Evolutionary conservation across 345 rosid genomes (phyloP).

Genomic region (Crucihimalaya himalaica): DNA sequence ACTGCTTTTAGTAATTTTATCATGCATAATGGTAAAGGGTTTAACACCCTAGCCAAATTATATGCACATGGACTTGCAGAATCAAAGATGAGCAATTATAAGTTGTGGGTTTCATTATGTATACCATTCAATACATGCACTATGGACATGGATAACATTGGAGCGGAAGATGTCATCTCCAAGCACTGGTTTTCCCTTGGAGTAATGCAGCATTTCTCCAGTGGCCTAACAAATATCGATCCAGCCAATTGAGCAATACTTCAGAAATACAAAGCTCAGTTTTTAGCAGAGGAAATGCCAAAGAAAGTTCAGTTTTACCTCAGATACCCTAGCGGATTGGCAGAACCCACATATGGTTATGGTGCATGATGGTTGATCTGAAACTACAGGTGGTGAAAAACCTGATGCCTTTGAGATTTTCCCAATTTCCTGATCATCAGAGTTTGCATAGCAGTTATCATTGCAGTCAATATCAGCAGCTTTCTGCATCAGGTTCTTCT

Average conservation of each 20-base stretch:
- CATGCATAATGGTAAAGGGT: background rate
- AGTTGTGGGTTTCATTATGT: background rate
- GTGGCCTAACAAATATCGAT: slow-evolving; percentile 47
- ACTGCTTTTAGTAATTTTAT: background rate
- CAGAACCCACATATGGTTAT: slow-evolving; percentile 69
- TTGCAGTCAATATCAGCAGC: slow-evolving; percentile 16
- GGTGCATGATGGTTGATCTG: slow-evolving; percentile 22
- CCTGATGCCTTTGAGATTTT: slow-evolving; percentile 23
- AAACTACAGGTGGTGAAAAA: slow-evolving; percentile 24
- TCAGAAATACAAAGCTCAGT: background rate
- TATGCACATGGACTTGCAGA: background rate
- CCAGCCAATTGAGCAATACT: background rate
- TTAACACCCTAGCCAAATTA: background rate
- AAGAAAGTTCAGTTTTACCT: slow-evolving; percentile 44
- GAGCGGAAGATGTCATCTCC: slow-evolving; percentile 50
- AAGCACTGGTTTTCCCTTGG: slow-evolving; percentile 50
- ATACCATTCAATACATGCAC: slow-evolving; percentile 80
- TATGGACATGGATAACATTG: slow-evolving; percentile 72
- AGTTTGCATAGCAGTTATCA: slow-evolving; percentile 19
- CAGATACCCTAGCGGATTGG: slow-evolving; percentile 53
- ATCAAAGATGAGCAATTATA: background rate
- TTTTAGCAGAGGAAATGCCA: background rate
- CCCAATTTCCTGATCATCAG: slow-evolving; percentile 31
- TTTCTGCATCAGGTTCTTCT: slow-evolving; percentile 47
- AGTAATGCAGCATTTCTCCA: slow-evolving; percentile 75